Percentiles rank a stretch among this genome's conserved stretches.
Evolutionary conservation across 768 basidiomycete species (phyloP).

Genomic region (Panellus pusillus): DNA sequence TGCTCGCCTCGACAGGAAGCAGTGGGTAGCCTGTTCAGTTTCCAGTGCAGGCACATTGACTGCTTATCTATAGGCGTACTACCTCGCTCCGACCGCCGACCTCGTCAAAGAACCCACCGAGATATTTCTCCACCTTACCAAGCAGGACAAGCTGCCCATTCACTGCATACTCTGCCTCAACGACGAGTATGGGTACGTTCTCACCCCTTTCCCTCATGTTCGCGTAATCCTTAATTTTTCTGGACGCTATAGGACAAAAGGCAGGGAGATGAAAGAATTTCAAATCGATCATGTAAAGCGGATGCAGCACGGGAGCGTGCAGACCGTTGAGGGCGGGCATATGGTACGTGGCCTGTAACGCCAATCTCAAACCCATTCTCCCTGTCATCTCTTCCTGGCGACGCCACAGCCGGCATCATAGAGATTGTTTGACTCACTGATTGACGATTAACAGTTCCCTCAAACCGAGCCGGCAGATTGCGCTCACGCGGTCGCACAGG

Average conservation of each 20-base stretch:
- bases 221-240: too few relatives aligned
- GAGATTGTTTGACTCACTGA: too few relatives aligned
- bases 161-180: slow-evolving; percentile 20
- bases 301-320: background rate
- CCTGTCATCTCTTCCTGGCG: too few relatives aligned
- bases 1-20: slow-evolving; percentile 22
- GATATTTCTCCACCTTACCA: slow-evolving; percentile 16
- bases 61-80: slow-evolving; percentile 13
- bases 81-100: slow-evolving; percentile 14
- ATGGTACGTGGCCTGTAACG: background rate
- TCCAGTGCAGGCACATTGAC: background rate
- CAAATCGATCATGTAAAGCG: background rate
- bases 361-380: too few relatives aligned
- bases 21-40: background rate
- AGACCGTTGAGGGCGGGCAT: background rate
- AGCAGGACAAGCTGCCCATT: slow-evolving; percentile 17
- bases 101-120: slow-evolving; percentile 14
- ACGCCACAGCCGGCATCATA: too few relatives aligned
- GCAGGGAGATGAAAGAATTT: background rate
- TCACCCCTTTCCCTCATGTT: background rate
- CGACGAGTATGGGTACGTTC: slow-evolving; percentile 21
- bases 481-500: too few relatives aligned
- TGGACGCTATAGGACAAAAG: too few relatives aligned
- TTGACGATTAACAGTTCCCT: too few relatives aligned
- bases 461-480: too few relatives aligned